Percentiles rank a stretch among this genome's conserved stretches.
These are phyloP conservation scores for Dothideomycetes sp. DNA, from an alignment of 2,329 filamentous ascomycete genomes.

Conservation along the genomic window DNA sequence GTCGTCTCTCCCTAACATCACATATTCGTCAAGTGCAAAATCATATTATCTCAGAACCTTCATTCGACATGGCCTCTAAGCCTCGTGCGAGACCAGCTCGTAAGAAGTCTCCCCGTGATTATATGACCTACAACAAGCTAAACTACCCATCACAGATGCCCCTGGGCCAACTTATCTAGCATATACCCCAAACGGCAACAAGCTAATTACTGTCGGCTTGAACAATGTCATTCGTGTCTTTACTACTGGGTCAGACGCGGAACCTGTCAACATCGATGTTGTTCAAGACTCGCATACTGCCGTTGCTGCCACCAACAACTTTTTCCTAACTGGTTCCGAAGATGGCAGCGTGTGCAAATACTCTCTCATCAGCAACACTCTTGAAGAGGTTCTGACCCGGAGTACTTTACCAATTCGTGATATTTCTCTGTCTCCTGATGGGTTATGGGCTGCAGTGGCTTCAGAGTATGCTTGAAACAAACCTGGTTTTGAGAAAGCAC, in stretches of 20 bases:
- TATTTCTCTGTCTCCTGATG: constrained; percentile 70
- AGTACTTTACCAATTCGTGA: constrained; percentile 81
- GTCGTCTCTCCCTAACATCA: no score
- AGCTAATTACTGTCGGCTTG: constrained; percentile 81
- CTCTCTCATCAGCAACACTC: constrained; percentile 62
- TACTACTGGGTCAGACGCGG: constrained; percentile 81
- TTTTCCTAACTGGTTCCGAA: constrained; percentile 83
- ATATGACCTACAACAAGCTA: constrained; percentile 5
- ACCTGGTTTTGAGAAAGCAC: no score
- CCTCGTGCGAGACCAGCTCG: constrained; percentile 54
- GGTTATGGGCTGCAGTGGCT: constrained; percentile 85
- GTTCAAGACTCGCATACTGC: constrained; percentile 77
- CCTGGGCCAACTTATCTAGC: constrained; percentile 77
- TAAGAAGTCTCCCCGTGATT: constrained; percentile 25
- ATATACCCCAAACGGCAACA: constrained; percentile 81
- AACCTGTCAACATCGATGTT: constrained; percentile 87
- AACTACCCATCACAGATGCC: constrained; percentile 48
- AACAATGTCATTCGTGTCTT: constrained; percentile 93
- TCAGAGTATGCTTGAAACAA: constrained; percentile 75
- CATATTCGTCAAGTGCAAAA: no score
- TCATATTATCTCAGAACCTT: no score
- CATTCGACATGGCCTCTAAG: constrained; percentile 31
- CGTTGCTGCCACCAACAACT: constrained; percentile 66
- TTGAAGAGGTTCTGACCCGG: constrained; percentile 75
- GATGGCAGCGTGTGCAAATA: constrained; percentile 95